Conservation (phyloP, 352 stramenopile genomes). For the Aphanomyces stellatus region DNA sequence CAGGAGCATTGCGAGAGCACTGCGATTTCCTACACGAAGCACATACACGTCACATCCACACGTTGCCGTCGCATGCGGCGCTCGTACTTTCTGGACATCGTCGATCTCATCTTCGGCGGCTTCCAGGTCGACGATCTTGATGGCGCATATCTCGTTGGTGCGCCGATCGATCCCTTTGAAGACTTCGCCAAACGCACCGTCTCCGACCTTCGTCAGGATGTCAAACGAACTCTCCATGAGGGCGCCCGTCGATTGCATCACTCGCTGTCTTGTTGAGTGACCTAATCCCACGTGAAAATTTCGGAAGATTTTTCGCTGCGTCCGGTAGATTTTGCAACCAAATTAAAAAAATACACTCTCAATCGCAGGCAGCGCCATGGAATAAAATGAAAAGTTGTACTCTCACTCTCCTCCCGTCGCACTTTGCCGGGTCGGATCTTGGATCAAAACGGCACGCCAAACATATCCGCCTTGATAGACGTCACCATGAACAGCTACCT, state of each 20-base stretch:
- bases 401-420: too few species aligned
- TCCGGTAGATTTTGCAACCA: too few species aligned
- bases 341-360: too few species aligned
- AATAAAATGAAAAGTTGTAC: too few species aligned
- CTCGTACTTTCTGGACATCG: constrained; percentile 65
- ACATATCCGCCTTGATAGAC: background rate
- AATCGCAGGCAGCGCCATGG: too few species aligned
- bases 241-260: background rate
- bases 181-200: constrained; percentile 74
- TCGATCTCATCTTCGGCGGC: constrained; percentile 78
- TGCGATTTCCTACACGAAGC: constrained; percentile 64
- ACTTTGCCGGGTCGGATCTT: background rate
- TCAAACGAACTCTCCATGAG: constrained; percentile 35
- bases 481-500: constrained; percentile 58
- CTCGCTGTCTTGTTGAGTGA: too few species aligned
- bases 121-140: constrained; percentile 84
- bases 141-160: constrained; percentile 57
- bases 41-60: background rate
- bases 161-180: constrained; percentile 63
- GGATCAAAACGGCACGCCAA: background rate
- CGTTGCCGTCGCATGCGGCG: background rate
- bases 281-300: too few species aligned
- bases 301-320: too few species aligned
- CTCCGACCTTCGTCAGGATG: constrained; percentile 70
- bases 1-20: constrained; percentile 85